Percentiles rank a stretch among this genome's conserved stretches.
Conservation (phyloP, 2,329 filamentous ascomycete genomes). For the Phialophora macrospora region DNA sequence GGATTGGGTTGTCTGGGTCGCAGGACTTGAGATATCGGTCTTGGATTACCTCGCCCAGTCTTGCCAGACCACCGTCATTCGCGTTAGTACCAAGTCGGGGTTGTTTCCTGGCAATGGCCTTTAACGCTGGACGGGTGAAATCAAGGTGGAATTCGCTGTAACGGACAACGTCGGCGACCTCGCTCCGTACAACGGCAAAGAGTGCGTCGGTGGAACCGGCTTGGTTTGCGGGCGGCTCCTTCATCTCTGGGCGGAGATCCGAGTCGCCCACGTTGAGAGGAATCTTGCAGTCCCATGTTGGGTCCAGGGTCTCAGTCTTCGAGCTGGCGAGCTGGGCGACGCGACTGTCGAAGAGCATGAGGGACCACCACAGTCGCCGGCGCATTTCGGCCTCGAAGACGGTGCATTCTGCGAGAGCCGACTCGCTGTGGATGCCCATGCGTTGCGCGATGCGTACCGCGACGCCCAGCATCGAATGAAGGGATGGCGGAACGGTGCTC, state of each 20-base stretch:
- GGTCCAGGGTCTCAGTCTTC: conserved; percentile 5
- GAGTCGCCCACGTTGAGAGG: conserved; percentile 53
- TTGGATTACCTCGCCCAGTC: conserved; percentile 52
- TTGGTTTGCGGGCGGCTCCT: conserved; percentile 40
- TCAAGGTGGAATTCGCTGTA: conserved; percentile 52
- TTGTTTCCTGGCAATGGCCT: conserved; percentile 41
- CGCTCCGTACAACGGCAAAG: conserved; percentile 52
- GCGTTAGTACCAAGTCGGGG: conserved; percentile 30
- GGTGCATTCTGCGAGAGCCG: conserved; percentile 49
- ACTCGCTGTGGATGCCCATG: conserved; percentile 51
- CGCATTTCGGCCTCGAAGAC: conserved; percentile 56
- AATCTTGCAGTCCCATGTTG: conserved; percentile 50
- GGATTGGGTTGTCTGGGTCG: conserved; percentile 50
- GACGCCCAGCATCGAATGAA: conserved; percentile 50
- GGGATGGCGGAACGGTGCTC: conserved; percentile 54
- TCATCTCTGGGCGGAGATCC: conserved; percentile 49
- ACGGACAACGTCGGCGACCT: conserved; percentile 50
- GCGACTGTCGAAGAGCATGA: conserved; percentile 53
- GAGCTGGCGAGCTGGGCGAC: conserved; percentile 41
- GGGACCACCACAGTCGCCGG: conserved; percentile 46
- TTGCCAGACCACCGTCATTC: conserved; percentile 42
- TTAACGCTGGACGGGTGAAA: conserved; percentile 51
- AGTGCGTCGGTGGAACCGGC: conserved; percentile 52
- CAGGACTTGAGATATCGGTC: conserved; percentile 53
- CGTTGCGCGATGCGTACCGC: conserved; percentile 48